Evolutionary conservation across 371 early-diverging fungal genomes (phyloP), one percentile per base, ranked within the genome.

Genomic region (Gilbertella persicaria): DNA sequence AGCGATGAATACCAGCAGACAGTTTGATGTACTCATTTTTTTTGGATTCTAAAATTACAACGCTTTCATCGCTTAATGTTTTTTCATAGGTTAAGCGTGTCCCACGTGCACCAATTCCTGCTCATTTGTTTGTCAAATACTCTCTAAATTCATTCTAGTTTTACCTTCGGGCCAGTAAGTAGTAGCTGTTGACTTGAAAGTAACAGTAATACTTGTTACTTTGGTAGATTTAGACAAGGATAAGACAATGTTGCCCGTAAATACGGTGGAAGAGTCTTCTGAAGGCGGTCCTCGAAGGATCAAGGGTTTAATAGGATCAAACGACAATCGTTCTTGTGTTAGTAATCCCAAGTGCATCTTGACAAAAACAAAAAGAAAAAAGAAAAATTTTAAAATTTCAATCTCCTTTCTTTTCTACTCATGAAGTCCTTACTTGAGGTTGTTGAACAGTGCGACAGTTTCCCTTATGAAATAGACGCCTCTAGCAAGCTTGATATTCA

Each of bases 151-250:
- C 36, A 30, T 28, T 10, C 4, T 24, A 26, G 23, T 23, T 35
- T 28, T 64, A 71, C 75, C 75, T 69, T 75, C 75, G 5, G 75
- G 75, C 75, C 75, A 75, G 50, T 71, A 71, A n/a, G 75, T 75
- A 16, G 64, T 69, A 0, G 67, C 69, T 0, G 58, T 62, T n/a
- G 62, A 67, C 45, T 69, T 66, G 33, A 75, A 56, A 5, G 64
- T 62, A 37, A 71, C 75, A 24, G 61, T 51, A 19, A 75, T 67
- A 20, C 50, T 61, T 3, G 57, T 49, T n/a, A 75, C 60, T 25
- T 69, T 71, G 16, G 69, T 71, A 20, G 69, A 10, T 30, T 58
- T 66, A 5, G 67, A 42, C 30, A 75, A 58, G 24, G 66, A 58
- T 3, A 75, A 45, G 21, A 75, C 60, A 14, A 75, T 67, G 50